Base-by-base conservation (phyloP, 495 filamentous ascomycete species). In the Penicillium arizonense region DNA sequence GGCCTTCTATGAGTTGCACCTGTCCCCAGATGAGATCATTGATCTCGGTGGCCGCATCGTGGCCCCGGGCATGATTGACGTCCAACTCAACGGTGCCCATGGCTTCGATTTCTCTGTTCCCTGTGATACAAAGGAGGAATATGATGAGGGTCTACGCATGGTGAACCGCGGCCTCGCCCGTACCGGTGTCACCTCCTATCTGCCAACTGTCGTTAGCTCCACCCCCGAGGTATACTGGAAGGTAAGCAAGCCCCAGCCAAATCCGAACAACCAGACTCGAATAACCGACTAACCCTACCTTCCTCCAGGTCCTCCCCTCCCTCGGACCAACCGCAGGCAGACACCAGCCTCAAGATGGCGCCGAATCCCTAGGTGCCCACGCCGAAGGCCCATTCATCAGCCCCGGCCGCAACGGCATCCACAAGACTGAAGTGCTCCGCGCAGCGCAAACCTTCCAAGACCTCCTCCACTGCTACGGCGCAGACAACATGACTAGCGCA, bases 81-180 rank as follows among this genome's bases (percentile, higher is more conserved):
- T 88, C 42, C 90, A 96, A 63, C 78, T 93, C 40, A 96, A 96
- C 59, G 90, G 90, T 37, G 88, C 86, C 5, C 87, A 87, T 53
- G 90, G 90, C 40, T 90, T 93, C 73, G 89, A 94, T 71, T 93
- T 93, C 67, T 91, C 88, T 1, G 73, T 89, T 2, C 82, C 87
- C 5, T 79, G 85, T n/a, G 78, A 85, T 38, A 75, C 80, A 35
- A 76, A 81, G 12, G 63, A 72, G 10, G 73, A 77, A 41, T 95
- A 93, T 64, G 76, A 79, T 41, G 83, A 87, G 60, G 82, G 81
- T 14, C 66, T 94, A 33, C 75, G 77, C 51, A 71, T 78, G 36
- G 76, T 92, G 35, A 91, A 92, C 63, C 80, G 74, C 40, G 77
- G 79, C 26, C 71, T 96, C 39, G 79, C 88, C 14, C 65, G 80